Evolutionary conservation across 768 basidiomycete species (phyloP).

Genomic region (Tricholomella constricta): DNA sequence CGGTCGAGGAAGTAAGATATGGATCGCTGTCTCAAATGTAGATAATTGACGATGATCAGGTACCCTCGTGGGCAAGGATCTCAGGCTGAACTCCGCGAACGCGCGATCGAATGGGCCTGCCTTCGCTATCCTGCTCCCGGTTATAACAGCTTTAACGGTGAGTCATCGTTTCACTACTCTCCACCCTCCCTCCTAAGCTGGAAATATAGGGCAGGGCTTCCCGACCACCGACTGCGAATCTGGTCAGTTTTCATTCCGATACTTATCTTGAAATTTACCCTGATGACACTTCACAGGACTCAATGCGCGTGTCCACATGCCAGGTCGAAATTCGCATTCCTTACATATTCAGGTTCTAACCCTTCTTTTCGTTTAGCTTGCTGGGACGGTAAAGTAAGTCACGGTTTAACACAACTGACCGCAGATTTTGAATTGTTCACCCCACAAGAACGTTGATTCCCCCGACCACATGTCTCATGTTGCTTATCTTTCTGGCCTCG

Average conservation of each 20-base stretch:
- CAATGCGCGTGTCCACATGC: slow-evolving; percentile 41
- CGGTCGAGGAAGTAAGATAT: slow-evolving; percentile 35
- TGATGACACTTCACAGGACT: slow-evolving; percentile 23
- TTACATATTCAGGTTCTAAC: background rate
- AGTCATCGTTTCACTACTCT: background rate
- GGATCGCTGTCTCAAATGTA: background rate
- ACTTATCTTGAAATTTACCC: background rate
- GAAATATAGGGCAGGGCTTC: slow-evolving; percentile 34
- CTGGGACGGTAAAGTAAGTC: slow-evolving; percentile 41
- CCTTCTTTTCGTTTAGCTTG: slow-evolving; percentile 26
- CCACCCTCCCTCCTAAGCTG: background rate
- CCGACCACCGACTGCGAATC: slow-evolving; percentile 45
- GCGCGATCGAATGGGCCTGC: slow-evolving; percentile 42
- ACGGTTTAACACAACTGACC: background rate
- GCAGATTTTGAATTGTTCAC: background rate
- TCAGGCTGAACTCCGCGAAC: slow-evolving; percentile 41
- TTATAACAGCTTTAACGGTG: slow-evolving; percentile 30
- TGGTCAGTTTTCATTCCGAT: slow-evolving; percentile 5
- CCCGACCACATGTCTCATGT: slow-evolving; percentile 39
- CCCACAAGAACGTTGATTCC: slow-evolving; percentile 38
- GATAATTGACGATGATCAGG: slow-evolving; percentile 14
- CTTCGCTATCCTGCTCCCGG: slow-evolving; percentile 34
- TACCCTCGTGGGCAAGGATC: slow-evolving; percentile 33
- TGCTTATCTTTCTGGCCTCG: slow-evolving; percentile 34
- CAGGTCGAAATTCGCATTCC: slow-evolving; percentile 11